phyloP scores from a whole-genome alignment of 2,329 filamentous ascomycete genomes.

The Xylariales sp. region DNA sequence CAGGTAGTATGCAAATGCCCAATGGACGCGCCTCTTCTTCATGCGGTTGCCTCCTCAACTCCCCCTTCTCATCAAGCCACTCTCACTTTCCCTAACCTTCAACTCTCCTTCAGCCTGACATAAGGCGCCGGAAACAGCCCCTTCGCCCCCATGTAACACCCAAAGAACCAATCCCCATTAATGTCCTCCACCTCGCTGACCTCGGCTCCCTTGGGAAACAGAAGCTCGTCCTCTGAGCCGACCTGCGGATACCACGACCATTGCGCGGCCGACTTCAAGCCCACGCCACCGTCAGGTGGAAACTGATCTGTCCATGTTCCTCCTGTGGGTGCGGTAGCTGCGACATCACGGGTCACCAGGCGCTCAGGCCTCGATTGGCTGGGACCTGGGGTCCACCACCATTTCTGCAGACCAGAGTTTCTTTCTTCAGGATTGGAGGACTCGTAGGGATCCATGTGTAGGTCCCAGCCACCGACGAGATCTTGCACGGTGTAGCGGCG shows the following conservation, averaged over 20 bases:
- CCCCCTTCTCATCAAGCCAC: too few species aligned
- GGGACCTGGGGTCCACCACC: conserved; percentile 44
- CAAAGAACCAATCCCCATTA: conserved; percentile 88
- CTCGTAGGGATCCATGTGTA: conserved; percentile 55
- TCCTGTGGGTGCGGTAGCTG: conserved; percentile 35
- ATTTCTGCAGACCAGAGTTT: conserved; percentile 38
- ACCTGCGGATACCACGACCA: conserved; percentile 76
- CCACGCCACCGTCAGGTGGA: conserved; percentile 72
- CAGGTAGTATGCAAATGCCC: too few species aligned
- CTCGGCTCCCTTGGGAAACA: conserved; percentile 80
- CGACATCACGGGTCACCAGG: conserved; percentile 48
- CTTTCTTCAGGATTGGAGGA: conserved; percentile 24
- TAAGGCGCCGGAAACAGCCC: conserved; percentile 80
- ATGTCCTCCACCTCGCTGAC: conserved; percentile 79
- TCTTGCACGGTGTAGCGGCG: conserved; percentile 65
- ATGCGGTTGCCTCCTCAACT: too few species aligned
- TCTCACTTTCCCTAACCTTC: not conserved
- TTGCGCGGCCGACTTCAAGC: conserved; percentile 56
- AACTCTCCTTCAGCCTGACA: conserved; percentile 46
- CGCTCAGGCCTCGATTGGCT: conserved; percentile 36
- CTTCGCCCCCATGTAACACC: conserved; percentile 74
- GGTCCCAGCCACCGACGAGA: conserved; percentile 69
- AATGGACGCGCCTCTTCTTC: too few species aligned
- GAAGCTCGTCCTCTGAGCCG: conserved; percentile 66
- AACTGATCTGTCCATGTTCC: conserved; percentile 37